Percentiles rank a stretch among this genome's conserved stretches.
Conservation (phyloP, 2,329 filamentous ascomycete species). For the Fusarium transvaalense region DNA sequence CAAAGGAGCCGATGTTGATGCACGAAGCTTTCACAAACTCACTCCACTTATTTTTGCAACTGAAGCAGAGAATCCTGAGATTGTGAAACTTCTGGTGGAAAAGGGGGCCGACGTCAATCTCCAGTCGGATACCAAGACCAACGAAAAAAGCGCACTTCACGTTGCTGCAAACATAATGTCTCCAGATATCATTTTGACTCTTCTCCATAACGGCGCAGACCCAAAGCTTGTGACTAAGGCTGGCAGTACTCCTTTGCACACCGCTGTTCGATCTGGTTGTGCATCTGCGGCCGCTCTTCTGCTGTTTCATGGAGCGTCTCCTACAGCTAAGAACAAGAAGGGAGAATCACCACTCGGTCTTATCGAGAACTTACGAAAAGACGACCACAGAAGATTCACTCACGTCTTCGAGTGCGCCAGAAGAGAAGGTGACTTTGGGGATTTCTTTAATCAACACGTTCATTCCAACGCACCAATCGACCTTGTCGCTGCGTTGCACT, state of each 20-base stretch:
- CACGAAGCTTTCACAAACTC: constrained; percentile 3
- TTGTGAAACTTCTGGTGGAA: constrained; percentile 12
- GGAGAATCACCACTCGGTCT: constrained; percentile 3
- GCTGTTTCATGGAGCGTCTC: constrained; percentile 24
- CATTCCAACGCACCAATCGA: background rate
- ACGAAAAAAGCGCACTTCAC: constrained; percentile 10
- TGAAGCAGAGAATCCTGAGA: constrained; percentile 14
- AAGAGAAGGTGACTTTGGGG: background rate
- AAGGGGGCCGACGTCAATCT: constrained; percentile 23
- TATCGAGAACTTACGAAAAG: background rate
- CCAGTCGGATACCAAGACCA: constrained; percentile 11
- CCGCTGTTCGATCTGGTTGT: constrained; percentile 16
- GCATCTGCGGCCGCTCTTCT: constrained; percentile 16
- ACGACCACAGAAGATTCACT: background rate
- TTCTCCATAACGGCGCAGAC: constrained; percentile 1
- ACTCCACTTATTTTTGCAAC: constrained; percentile 21
- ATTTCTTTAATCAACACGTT: background rate
- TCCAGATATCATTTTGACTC: constrained; percentile 1
- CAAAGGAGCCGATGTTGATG: constrained; percentile 23
- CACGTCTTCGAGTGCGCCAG: constrained; percentile 13
- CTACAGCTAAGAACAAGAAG: background rate
- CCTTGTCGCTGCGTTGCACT: background rate
- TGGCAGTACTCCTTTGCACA: constrained; percentile 24
- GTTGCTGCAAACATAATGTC: constrained; percentile 13
- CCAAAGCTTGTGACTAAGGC: background rate